A percentile compares a stretch with the other conserved stretches of the same genome.
These are phyloP conservation scores for Pleoardoris graminearum DNA, from an alignment of 2,329 filamentous ascomycete genomes.

Conservation along the genomic window DNA sequence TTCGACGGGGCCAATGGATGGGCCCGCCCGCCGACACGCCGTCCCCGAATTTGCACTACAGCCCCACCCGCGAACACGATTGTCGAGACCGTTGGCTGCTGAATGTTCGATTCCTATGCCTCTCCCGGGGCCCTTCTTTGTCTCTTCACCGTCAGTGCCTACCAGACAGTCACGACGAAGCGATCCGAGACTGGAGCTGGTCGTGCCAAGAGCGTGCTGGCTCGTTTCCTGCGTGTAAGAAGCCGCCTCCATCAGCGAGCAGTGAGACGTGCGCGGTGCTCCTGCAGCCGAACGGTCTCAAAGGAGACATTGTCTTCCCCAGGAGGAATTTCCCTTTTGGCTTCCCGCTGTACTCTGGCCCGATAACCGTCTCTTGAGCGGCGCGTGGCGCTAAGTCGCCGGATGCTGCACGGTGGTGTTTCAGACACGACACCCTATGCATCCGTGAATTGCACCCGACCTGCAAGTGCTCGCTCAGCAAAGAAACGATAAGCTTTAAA, in stretches of 20 bases:
- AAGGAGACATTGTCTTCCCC: neutral
- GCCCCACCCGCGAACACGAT: neutral
- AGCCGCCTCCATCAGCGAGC: neutral
- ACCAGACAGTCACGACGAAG: neutral
- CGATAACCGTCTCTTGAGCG: neutral
- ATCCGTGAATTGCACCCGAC: neutral
- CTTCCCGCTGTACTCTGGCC: neutral
- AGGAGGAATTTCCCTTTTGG: neutral
- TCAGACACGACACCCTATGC: slow-evolving; percentile 1
- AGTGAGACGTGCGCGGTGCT: neutral
- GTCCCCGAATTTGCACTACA: neutral
- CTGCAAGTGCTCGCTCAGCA: neutral
- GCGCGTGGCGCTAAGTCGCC: neutral
- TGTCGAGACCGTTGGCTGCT: neutral
- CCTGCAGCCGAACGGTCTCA: slow-evolving; percentile 3
- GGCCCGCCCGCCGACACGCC: neutral
- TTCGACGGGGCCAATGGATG: slow-evolving; percentile 16
- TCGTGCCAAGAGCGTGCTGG: neutral
- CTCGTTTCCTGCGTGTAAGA: neutral
- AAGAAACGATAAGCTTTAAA: neutral
- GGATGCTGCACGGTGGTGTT: slow-evolving; percentile 3
- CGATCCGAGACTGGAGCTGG: neutral
- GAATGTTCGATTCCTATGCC: neutral
- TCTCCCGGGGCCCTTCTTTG: neutral
- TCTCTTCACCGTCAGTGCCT: neutral